These are phyloP conservation scores for Westerdykella aurantiaca DNA, from an alignment of 2,329 filamentous ascomycete genomes.

Conservation along the genomic window DNA sequence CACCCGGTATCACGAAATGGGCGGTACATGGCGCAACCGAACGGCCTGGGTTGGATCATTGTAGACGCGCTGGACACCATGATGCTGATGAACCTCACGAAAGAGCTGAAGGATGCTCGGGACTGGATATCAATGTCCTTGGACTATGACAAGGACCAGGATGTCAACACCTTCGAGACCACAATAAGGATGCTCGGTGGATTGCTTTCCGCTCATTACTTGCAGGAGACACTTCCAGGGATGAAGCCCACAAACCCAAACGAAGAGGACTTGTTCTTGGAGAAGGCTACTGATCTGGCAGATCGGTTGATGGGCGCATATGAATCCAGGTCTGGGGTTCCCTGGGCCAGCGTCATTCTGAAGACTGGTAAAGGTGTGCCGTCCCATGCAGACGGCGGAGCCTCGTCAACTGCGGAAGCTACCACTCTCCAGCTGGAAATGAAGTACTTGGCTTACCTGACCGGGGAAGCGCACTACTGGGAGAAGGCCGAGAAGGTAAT, in stretches of 20 bases:
- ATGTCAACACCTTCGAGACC: slow-evolving; percentile 96
- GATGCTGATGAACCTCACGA: slow-evolving; percentile 97
- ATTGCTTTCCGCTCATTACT: slow-evolving; percentile 85
- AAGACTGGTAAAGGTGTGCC: slow-evolving; percentile 68
- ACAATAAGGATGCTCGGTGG: slow-evolving; percentile 97
- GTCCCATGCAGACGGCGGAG: slow-evolving; percentile 78
- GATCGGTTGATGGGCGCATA: slow-evolving; percentile 84
- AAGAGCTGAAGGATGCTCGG: slow-evolving; percentile 73
- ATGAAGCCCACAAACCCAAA: slow-evolving; percentile 67
- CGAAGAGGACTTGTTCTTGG: slow-evolving; percentile 87
- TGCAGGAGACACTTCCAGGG: slow-evolving; percentile 77
- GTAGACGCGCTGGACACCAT: slow-evolving; percentile 92
- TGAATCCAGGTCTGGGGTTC: slow-evolving; percentile 78
- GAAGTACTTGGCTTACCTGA: slow-evolving; percentile 93
- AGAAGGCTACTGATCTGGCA: slow-evolving; percentile 90
- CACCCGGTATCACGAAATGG: slow-evolving; percentile 75
- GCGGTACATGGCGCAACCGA: slow-evolving; percentile 70
- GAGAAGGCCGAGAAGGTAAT: slow-evolving; percentile 87
- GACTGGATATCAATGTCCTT: slow-evolving; percentile 81
- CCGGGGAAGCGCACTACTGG: slow-evolving; percentile 90
- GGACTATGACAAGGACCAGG: slow-evolving; percentile 85
- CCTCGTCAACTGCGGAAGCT: slow-evolving; percentile 89
- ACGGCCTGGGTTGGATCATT: slow-evolving; percentile 96
- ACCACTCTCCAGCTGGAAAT: slow-evolving; percentile 91
- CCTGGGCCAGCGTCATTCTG: slow-evolving; percentile 85